phyloP scores from a whole-genome alignment of 2,329 filamentous ascomycete genomes.

The Fusarium acutatum region DNA sequence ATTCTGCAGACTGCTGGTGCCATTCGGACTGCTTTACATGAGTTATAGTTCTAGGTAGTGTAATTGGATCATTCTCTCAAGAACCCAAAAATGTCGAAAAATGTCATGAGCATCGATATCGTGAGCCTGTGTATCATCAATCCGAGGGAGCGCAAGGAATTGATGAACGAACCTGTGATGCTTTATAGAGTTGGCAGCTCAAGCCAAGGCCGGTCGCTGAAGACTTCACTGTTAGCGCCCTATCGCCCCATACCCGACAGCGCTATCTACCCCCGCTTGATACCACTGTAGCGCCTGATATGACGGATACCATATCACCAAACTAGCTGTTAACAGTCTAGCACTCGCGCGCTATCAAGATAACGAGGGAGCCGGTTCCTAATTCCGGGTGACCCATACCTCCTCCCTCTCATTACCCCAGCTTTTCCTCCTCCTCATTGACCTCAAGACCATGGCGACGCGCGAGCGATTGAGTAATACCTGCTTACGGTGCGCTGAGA shows the following conservation, averaged over 20 bases:
- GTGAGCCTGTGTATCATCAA: not conserved
- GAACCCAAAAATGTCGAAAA: too few species aligned
- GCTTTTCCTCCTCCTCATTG: not conserved
- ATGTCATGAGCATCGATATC: too few species aligned
- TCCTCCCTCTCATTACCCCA: slow-evolving; percentile 2
- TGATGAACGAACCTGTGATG: not conserved
- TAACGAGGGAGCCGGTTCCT: not conserved
- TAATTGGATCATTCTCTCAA: accelerated
- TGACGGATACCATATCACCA: not conserved
- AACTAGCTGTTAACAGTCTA: slow-evolving; percentile 1
- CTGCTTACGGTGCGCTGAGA: not conserved
- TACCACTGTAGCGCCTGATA: not conserved
- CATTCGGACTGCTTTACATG: slow-evolving; percentile 34
- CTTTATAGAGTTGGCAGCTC: not conserved
- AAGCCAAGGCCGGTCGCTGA: not conserved
- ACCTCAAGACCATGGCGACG: not conserved
- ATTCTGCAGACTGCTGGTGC: slow-evolving; percentile 46
- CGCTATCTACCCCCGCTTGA: not conserved
- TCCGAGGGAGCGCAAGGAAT: not conserved
- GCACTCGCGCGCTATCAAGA: not conserved
- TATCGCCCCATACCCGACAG: not conserved
- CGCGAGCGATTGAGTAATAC: not conserved
- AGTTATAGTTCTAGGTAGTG: not conserved
- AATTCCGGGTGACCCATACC: not conserved
- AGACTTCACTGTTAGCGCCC: not conserved